Conservation (phyloP, 768 basidiomycete genomes). For the Lactifluus rugatus region DNA sequence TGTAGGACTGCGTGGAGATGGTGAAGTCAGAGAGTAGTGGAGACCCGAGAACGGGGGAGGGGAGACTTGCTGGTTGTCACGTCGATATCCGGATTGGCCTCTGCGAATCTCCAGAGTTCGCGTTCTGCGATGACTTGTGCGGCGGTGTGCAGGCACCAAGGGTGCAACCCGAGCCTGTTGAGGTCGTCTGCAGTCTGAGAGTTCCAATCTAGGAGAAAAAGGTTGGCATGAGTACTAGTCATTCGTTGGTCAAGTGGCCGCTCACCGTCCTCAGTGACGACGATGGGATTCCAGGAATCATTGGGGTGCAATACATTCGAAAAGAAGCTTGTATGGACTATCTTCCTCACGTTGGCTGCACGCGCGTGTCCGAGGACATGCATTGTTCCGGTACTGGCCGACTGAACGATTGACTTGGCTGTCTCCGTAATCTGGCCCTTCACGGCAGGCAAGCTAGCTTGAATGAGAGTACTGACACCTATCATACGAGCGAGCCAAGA, state of each 20-base stretch:
- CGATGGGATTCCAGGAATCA: conserved; percentile 12
- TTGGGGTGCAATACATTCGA: conserved; percentile 7
- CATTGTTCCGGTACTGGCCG: not conserved
- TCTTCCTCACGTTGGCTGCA: conserved; percentile 6
- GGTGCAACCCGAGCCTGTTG: conserved; percentile 12
- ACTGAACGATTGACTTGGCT: not conserved
- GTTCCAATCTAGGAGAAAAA: conserved; percentile 9
- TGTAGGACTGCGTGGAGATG: not conserved
- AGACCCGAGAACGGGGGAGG: not conserved
- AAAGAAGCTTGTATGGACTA: conserved; percentile 5
- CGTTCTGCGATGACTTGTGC: conserved; percentile 14
- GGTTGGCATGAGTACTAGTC: not conserved
- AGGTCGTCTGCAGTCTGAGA: conserved; percentile 3
- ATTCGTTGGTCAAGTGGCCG: not conserved
- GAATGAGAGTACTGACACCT: conserved; percentile 2
- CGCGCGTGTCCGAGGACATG: conserved; percentile 4
- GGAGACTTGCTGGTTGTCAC: conserved; percentile 11
- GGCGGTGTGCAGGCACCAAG: conserved; percentile 10
- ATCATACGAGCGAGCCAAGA: not conserved
- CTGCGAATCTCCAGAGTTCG: conserved; percentile 14
- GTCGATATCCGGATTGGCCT: conserved; percentile 6
- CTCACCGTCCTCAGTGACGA: conserved; percentile 9
- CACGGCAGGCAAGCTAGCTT: not conserved
- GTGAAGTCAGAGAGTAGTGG: not conserved
- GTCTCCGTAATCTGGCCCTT: not conserved